Base-by-base conservation (phyloP, 2,329 filamentous ascomycete species). In the Dothistroma pini region DNA sequence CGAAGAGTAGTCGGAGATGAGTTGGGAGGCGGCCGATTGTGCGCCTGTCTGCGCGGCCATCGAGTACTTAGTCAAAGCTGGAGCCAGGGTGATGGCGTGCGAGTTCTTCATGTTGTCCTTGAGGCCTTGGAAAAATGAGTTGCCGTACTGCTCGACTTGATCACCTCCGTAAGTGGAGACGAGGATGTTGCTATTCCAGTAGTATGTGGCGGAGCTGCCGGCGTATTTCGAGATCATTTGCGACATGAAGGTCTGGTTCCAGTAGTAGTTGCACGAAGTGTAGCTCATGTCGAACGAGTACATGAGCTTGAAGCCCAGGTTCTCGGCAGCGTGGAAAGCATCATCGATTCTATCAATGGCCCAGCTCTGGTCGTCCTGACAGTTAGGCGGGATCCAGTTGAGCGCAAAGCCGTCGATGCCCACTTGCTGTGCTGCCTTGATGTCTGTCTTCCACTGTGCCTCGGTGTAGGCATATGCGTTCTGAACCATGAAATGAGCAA, bases 251-350 rank as follows among this genome's bases (percentile, higher is more conserved):
- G 71, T 72, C 63, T 68, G 66, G 69, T 75, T 76, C 74, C 75
- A 76, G 68, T 70, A 75, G 48, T 63, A 56, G 60, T 71, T 66
- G 68, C 74, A 76, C 16, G 65, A 58, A 54, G 66, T 67, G 62
- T 71, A 74, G 66, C 69, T 74, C 74, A 76, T 76, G 66, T 76
- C 75, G 66, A 76, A 76, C 21, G 74, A 75, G 62, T 72, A 69
- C 63, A 74, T 70, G 63, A 76, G 68, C 64, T 71, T 71, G 69
- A 76, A 76, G 61, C 70, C 69, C 56, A 70, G 63, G 35, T 66
- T 50, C 60, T 71, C 70, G 47, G 74, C 74, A 56, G 70, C 75
- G 51, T 63, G 67, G 63, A 68, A 76, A 35, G 75, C 75, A 60
- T 75, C 73, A 53, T 72, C 71, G 55, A 76, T 74, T 58, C 70